These are phyloP conservation scores for Fusarium sp. DNA, from an alignment of 2,329 filamentous ascomycete genomes.

Conservation along the genomic window DNA sequence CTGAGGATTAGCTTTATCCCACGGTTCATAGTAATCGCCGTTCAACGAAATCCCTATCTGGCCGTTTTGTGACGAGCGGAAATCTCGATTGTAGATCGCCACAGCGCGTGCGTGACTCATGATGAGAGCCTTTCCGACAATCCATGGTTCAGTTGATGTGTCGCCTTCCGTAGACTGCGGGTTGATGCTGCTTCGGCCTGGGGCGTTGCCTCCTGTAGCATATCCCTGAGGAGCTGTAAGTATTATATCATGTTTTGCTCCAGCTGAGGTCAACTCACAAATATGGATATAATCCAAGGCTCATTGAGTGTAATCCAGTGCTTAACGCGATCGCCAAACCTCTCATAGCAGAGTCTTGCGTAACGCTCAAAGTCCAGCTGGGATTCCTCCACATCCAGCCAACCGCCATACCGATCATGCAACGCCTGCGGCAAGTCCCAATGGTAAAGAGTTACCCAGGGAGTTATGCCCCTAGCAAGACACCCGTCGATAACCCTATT, in stretches of 20 bases:
- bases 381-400: constrained; percentile 51
- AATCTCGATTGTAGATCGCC: constrained; percentile 52
- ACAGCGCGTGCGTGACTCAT: constrained; percentile 54
- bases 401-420: constrained; percentile 55
- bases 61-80: constrained; percentile 48
- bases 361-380: constrained; percentile 55
- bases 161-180: constrained; percentile 47
- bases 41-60: constrained; percentile 55
- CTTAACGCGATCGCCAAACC: constrained; percentile 58
- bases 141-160: constrained; percentile 55
- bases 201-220: constrained; percentile 53
- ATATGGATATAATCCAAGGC: constrained; percentile 56
- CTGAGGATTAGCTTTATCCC: constrained; percentile 44
- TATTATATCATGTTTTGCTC: too few relatives aligned
- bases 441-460: constrained; percentile 74
- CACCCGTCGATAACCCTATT: constrained; percentile 71
- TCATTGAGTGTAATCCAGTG: constrained; percentile 59
- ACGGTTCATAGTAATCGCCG: constrained; percentile 57
- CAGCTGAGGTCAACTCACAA: constrained; percentile 23
- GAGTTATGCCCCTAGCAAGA: constrained; percentile 67
- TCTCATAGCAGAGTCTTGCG: constrained; percentile 54
- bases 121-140: constrained; percentile 54
- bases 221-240: constrained; percentile 44
- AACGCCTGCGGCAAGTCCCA: constrained; percentile 65
- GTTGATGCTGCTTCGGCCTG: constrained; percentile 50